Percentiles rank a stretch among this genome's conserved stretches.
phyloP scores from a whole-genome alignment of 306 rosid species.

The Medicago arabica region DNA sequence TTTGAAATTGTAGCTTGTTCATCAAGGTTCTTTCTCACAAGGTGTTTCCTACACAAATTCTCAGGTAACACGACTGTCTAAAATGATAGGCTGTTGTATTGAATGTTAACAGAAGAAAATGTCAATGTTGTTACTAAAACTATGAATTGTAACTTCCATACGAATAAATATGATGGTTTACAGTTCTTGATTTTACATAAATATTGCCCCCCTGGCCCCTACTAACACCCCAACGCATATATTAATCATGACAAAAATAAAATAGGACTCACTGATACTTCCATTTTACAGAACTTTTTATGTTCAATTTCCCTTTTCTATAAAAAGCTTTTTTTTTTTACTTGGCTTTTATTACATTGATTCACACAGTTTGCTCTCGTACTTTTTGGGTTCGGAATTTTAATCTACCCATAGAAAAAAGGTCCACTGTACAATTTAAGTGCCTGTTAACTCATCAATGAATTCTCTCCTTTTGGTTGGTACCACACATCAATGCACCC shows the following conservation, averaged over 20 bases:
- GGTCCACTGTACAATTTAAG: constrained; percentile 27
- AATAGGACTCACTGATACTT: constrained; percentile 20
- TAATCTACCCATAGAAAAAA: constrained; percentile 13
- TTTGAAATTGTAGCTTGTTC: constrained; percentile 60
- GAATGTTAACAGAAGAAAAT: constrained; percentile 33
- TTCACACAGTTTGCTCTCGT: neutral
- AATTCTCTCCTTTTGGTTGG: constrained; percentile 34
- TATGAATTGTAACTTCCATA: constrained; percentile 1
- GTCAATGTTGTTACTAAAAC: constrained; percentile 27
- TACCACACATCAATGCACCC: constrained; percentile 34
- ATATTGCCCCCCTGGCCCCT: neutral
- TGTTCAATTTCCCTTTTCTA: constrained; percentile 27
- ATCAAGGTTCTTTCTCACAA: constrained; percentile 84
- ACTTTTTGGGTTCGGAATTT: constrained; percentile 5
- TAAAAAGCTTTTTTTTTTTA: constrained; percentile 10
- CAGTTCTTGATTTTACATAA: neutral
- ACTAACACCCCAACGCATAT: constrained; percentile 5
- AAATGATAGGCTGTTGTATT: constrained; percentile 1
- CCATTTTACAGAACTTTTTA: constrained; percentile 29
- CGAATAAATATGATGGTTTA: neutral
- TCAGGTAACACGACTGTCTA: constrained; percentile 61
- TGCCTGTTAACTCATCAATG: constrained; percentile 21
- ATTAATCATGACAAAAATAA: constrained; percentile 12
- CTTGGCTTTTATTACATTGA: constrained; percentile 4
- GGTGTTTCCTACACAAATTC: constrained; percentile 70